Evolutionary conservation across 2,329 filamentous ascomycete species (phyloP), one percentile per base, ranked within the genome.

Genomic region (Trichothecium sympodiale): DNA sequence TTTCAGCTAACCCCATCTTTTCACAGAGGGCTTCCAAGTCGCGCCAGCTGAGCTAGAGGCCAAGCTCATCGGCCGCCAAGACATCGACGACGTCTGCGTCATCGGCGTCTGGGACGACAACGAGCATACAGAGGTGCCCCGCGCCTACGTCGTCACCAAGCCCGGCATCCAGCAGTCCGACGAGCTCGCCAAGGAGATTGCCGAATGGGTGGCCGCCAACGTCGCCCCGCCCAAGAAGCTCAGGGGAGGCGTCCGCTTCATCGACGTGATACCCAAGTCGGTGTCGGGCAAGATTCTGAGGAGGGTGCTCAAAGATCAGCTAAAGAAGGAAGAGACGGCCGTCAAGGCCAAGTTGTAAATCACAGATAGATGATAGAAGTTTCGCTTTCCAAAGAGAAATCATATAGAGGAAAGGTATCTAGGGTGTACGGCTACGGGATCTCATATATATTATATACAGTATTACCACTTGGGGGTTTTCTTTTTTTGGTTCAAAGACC

Each of bases 181-280:
- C 7, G 50, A 47, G 27, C 41, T 52, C 7, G 55, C 52, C 3
- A 41, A 49, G n/a, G 56, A 59, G 9, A 60, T 62, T 15, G 35
- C 46, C 5, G 42, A 51, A 20, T 62, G 58, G 58, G 38, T 60
- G 48, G 69, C 71, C 14, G 67, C 66, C 34, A 71, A 71, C 37
- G 80, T 86, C 4, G 70, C 75, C 0, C 66, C 60, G 34, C 70
- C 78, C 46, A 88, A 88, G 59, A 67, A 72, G 47, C 62, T 87
- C 45, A 78, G 76, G 4, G 83, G 82, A 0, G 83, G 83, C 2
- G 73, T 88, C 15, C 57, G 67, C 10, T 84, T 86, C 50, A 58
- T 81, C 7, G 69, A 81, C 25, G 63, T 63, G 17, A 75, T 88
- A 20, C 81, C 82, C 10, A 87, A 83, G 61, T 84, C 82, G 45